Percentiles rank a stretch among this genome's conserved stretches.
Evolutionary conservation across 352 stramenopile species (phyloP).

Genomic region (Phytophthora meadii): DNA sequence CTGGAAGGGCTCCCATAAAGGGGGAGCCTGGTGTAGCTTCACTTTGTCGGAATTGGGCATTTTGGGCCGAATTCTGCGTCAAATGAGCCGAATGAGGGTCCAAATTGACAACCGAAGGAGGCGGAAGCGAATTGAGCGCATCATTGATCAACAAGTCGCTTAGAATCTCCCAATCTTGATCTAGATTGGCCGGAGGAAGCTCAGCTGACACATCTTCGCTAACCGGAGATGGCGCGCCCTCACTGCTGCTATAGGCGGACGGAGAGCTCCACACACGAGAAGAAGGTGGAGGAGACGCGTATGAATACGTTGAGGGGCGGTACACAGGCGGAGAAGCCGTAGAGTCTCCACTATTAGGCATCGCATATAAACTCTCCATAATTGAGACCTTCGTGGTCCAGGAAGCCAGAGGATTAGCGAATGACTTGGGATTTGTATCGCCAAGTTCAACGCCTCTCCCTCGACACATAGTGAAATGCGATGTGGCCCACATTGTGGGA

Average conservation of each 20-base stretch:
- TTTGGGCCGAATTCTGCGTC: conserved; percentile 4
- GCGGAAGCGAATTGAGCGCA: conserved; percentile 28
- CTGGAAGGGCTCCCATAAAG: conserved; percentile 14
- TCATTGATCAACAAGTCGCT: conserved; percentile 67
- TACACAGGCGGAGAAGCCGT: conserved; percentile 2
- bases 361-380: conserved; percentile 12
- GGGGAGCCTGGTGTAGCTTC: conserved; percentile 22
- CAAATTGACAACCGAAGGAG: conserved; percentile 1
- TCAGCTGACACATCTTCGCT: conserved; percentile 7
- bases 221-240: conserved; percentile 9
- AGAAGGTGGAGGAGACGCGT: conserved; percentile 2
- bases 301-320: conserved; percentile 1
- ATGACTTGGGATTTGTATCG: not conserved
- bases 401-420: not conserved
- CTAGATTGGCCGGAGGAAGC: conserved; percentile 3
- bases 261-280: conserved; percentile 11
- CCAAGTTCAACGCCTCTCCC: no score
- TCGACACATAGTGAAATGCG: no score
- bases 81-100: not conserved
- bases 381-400: not conserved
- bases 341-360: not conserved
- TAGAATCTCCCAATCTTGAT: conserved; percentile 63
- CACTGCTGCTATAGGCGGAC: conserved; percentile 23
- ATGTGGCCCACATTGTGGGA: no score
- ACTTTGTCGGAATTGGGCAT: conserved; percentile 6